A percentile compares a stretch with the other conserved stretches of the same genome.
phyloP scores from a whole-genome alignment of 225 moss, liverwort and hornwort genomes.

The Marchantia polymorpha region DNA sequence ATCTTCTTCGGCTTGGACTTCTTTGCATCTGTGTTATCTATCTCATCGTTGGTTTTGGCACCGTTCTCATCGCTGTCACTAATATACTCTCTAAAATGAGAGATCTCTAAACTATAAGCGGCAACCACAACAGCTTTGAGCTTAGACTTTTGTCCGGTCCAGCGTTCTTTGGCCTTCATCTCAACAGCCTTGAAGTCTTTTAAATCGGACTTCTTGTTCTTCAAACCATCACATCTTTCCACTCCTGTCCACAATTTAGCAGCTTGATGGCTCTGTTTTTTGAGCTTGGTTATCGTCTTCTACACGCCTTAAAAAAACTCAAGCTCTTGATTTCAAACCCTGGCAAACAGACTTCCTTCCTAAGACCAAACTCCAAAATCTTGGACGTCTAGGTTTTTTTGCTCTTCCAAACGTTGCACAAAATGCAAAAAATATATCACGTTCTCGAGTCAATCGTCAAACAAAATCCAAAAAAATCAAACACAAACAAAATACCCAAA shows the following conservation, averaged over 20 bases:
- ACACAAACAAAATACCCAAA: no score
- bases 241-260: conserved; percentile 45
- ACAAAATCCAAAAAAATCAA: no score
- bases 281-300: conserved; percentile 87
- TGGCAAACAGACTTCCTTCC: not conserved
- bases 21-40: conserved; percentile 44
- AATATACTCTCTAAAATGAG: conserved; percentile 60
- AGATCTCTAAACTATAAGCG: conserved; percentile 17
- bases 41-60: conserved; percentile 33
- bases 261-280: conserved; percentile 74
- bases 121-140: conserved; percentile 56
- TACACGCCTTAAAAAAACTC: not conserved
- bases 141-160: conserved; percentile 64
- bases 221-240: conserved; percentile 33
- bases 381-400: no score
- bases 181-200: conserved; percentile 73
- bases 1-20: conserved; percentile 74
- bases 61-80: conserved; percentile 63
- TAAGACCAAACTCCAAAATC: not conserved
- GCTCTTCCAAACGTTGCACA: no score
- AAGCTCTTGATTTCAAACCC: conserved; percentile 1
- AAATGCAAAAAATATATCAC: no score
- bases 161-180: conserved; percentile 67
- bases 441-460: no score
- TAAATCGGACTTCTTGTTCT: conserved; percentile 40